Conservation (phyloP, 2,329 filamentous ascomycete species). For the Coleophoma crateriformis region DNA sequence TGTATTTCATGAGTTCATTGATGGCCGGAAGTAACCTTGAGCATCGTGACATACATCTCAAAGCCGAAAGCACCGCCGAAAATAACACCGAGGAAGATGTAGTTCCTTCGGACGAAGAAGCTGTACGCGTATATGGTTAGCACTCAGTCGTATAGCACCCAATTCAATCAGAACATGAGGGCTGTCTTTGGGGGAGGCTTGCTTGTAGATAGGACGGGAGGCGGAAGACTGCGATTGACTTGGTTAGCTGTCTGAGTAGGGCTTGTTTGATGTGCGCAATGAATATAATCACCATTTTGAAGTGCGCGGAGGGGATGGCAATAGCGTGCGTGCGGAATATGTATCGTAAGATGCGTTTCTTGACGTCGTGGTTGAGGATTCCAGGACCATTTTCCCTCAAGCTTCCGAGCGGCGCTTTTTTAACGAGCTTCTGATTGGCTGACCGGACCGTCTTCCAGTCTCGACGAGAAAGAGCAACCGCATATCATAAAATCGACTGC, state of each 20-base stretch:
- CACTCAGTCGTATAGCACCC: background rate
- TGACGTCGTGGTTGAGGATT: conserved; percentile 7
- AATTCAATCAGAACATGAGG: too few relatives aligned
- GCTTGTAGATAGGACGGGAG: conserved; percentile 24
- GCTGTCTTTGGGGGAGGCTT: conserved; percentile 14
- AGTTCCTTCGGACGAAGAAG: conserved; percentile 80
- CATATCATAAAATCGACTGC: too few relatives aligned
- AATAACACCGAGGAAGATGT: conserved; percentile 78
- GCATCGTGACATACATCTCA: conserved; percentile 68
- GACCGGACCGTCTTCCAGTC: background rate
- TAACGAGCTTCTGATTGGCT: conserved; percentile 11
- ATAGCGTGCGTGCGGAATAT: conserved; percentile 6
- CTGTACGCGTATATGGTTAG: conserved; percentile 39
- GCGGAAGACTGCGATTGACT: conserved; percentile 22
- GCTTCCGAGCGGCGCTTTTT: conserved; percentile 2
- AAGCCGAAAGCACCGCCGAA: conserved; percentile 86
- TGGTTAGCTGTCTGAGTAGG: conserved; percentile 11
- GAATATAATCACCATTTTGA: conserved; percentile 24
- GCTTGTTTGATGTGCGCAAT: background rate
- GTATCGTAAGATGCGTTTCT: conserved; percentile 7
- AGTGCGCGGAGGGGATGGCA: conserved; percentile 6
- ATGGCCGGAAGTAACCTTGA: background rate
- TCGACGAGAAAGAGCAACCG: too few relatives aligned
- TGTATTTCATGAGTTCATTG: conserved; percentile 32
- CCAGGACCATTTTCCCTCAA: background rate